Conservation (phyloP, 192 early-diverging fungal species). For the Backusella sp. region DNA sequence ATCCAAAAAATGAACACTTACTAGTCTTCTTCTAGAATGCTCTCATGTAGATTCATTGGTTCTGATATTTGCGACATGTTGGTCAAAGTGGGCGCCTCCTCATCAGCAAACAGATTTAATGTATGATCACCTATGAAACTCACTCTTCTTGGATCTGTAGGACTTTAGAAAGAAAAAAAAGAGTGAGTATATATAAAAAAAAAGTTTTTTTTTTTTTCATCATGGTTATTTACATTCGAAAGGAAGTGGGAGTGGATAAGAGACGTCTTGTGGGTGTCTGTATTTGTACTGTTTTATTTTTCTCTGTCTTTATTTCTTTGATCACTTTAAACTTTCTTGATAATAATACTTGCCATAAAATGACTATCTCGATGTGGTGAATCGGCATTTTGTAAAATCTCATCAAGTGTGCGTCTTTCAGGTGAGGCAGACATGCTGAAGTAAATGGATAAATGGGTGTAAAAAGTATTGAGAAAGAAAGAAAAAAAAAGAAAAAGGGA, state of each 20-base stretch:
- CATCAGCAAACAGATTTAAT: neutral
- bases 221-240: neutral
- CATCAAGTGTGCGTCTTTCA: neutral
- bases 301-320: neutral
- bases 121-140: neutral
- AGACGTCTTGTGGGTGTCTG: neutral
- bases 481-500: neutral
- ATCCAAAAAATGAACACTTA: neutral
- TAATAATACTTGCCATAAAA: neutral
- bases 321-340: neutral
- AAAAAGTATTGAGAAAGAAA: neutral
- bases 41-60: neutral
- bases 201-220: too few relatives aligned
- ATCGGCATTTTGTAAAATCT: neutral
- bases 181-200: neutral
- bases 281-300: neutral
- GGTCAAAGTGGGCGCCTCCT: neutral
- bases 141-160: neutral
- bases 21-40: neutral
- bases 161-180: neutral
- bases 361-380: neutral
- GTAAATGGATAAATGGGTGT: neutral
- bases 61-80: neutral
- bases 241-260: neutral
- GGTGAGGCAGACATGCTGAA: neutral